Evolutionary conservation across 768 basidiomycete genomes (phyloP).

Genomic region (Russula abietina): DNA sequence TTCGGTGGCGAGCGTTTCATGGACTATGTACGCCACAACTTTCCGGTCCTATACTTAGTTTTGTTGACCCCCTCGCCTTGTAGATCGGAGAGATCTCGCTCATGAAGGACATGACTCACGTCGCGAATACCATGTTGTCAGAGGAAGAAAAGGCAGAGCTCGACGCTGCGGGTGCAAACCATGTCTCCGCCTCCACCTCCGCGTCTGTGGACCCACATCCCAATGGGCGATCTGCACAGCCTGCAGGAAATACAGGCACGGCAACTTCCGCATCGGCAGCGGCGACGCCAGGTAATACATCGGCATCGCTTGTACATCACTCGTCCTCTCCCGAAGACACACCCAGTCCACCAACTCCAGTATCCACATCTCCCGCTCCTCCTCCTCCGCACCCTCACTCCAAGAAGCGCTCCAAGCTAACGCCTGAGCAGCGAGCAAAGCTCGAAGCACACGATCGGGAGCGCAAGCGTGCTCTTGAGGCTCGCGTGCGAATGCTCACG

Average conservation of each 20-base stretch:
- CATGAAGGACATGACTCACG: constrained; percentile 88
- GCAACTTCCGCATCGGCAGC: constrained; percentile 2
- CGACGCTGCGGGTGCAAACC: constrained; percentile 27
- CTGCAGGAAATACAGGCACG: not conserved
- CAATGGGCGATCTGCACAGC: not conserved
- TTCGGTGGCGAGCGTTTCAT: constrained; percentile 92
- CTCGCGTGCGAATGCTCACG: constrained; percentile 67
- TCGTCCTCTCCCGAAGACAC: constrained; percentile 3
- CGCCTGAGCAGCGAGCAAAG: constrained; percentile 81
- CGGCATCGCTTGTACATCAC: not conserved
- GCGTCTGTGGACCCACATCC: not conserved
- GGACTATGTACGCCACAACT: constrained; percentile 64
- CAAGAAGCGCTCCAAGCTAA: constrained; percentile 46
- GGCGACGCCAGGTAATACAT: not conserved
- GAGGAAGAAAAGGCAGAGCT: constrained; percentile 85
- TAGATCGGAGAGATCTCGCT: constrained; percentile 96
- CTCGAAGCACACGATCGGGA: constrained; percentile 77
- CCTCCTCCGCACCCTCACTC: constrained; percentile 22
- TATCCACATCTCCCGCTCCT: constrained; percentile 16
- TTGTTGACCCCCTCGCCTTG: constrained; percentile 6
- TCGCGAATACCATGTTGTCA: constrained; percentile 81
- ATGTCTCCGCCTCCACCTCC: constrained; percentile 13
- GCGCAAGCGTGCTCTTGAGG: constrained; percentile 71
- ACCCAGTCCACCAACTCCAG: constrained; percentile 11
- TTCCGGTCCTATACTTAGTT: not conserved